These are phyloP conservation scores for Komagataella pastoris DNA, from an alignment of 805 yeast genomes.

Conservation along the genomic window DNA sequence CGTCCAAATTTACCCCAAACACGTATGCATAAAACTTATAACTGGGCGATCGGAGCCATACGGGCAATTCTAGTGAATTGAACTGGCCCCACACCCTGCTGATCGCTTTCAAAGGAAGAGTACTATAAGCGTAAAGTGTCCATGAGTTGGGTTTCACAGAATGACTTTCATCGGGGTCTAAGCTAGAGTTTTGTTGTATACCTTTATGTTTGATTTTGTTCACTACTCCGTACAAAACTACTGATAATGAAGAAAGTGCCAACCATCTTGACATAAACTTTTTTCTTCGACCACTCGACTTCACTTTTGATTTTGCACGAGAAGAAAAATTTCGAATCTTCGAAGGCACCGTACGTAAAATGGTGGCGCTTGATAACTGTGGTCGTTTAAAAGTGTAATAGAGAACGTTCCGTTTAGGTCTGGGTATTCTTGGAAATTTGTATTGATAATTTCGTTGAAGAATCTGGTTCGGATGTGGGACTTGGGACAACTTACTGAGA, in stretches of 20 bases:
- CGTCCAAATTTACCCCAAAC: slow-evolving; percentile 84
- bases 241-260: slow-evolving; percentile 38
- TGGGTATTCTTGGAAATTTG: slow-evolving; percentile 38
- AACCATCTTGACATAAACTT: slow-evolving; percentile 33
- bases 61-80: slow-evolving; percentile 72
- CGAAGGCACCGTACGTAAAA: slow-evolving; percentile 3
- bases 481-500: neutral
- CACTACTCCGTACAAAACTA: slow-evolving; percentile 42
- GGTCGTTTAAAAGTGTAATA: slow-evolving; percentile 22
- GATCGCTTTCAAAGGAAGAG: slow-evolving; percentile 81
- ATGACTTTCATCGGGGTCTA: slow-evolving; percentile 14
- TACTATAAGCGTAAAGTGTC: slow-evolving; percentile 80
- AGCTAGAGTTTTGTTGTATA: slow-evolving; percentile 11
- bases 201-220: slow-evolving; percentile 9
- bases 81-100: slow-evolving; percentile 93
- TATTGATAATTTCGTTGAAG: slow-evolving; percentile 13
- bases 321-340: slow-evolving; percentile 11
- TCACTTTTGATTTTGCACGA: slow-evolving; percentile 6
- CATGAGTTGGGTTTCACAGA: slow-evolving; percentile 61
- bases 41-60: slow-evolving; percentile 78
- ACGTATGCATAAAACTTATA: slow-evolving; percentile 61
- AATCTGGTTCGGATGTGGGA: neutral
- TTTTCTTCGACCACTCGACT: slow-evolving; percentile 11
- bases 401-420: slow-evolving; percentile 40
- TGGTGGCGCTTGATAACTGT: neutral